phyloP scores from a whole-genome alignment of 2,329 filamentous ascomycete species.

The Coniella vitis region DNA sequence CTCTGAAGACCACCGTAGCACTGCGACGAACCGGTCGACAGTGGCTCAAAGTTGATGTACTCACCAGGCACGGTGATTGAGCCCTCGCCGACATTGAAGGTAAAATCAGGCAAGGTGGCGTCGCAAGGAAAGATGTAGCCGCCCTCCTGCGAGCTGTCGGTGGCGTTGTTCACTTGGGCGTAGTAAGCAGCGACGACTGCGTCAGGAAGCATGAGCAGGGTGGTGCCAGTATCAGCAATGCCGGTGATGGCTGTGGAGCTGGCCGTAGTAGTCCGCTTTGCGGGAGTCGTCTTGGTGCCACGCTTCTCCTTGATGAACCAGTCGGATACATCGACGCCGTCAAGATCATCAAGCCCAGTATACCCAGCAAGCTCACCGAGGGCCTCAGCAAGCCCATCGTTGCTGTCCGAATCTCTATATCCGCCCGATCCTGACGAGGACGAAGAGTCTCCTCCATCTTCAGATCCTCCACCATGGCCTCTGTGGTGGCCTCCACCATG shows the following conservation, averaged over 20 bases:
- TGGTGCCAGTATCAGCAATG: conserved; percentile 37
- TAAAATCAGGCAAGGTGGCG: conserved; percentile 27
- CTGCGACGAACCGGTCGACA: conserved; percentile 13
- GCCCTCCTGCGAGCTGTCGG: conserved; percentile 26
- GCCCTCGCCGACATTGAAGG: conserved; percentile 27
- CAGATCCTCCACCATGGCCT: neutral
- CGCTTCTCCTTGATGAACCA: conserved; percentile 3
- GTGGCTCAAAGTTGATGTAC: conserved; percentile 30
- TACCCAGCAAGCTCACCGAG: conserved; percentile 24
- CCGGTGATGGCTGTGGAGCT: conserved; percentile 27
- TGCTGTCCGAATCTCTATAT: neutral
- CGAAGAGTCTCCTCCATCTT: neutral
- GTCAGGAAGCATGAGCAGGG: conserved; percentile 31
- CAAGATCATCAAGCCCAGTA: conserved; percentile 18
- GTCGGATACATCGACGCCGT: conserved; percentile 28
- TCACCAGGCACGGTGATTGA: conserved; percentile 29
- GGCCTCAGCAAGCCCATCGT: no score
- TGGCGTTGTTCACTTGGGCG: conserved; percentile 27
- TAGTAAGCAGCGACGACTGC: conserved; percentile 34
- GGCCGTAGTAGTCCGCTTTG: neutral
- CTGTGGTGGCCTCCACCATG: neutral
- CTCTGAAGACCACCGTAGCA: conserved; percentile 32
- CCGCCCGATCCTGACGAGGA: neutral
- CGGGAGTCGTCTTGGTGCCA: neutral
- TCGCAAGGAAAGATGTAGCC: conserved; percentile 32